phyloP scores from a whole-genome alignment of 2,329 filamentous ascomycete species.

The Aspergillus ibericus region DNA sequence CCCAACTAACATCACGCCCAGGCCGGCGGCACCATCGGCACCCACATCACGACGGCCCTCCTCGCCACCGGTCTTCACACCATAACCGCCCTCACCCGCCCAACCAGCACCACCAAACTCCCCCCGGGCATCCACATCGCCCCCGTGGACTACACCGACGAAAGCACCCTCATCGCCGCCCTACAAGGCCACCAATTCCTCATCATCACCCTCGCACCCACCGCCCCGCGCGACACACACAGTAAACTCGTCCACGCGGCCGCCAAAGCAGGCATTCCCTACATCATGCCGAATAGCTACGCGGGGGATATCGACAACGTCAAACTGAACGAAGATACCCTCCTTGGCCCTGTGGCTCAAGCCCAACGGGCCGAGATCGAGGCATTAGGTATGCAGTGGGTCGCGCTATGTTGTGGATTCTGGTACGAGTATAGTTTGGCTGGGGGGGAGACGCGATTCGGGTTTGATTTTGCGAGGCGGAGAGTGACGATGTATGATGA shows the following conservation, averaged over 20 bases:
- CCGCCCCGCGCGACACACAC: conserved; percentile 49
- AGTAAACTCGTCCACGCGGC: conserved; percentile 56
- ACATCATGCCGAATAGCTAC: conserved; percentile 56
- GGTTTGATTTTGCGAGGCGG: conserved; percentile 52
- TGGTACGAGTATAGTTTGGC: conserved; percentile 57
- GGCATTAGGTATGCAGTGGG: conserved; percentile 45
- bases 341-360: conserved; percentile 33
- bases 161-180: conserved; percentile 49
- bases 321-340: conserved; percentile 34
- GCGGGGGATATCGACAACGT: conserved; percentile 33
- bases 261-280: conserved; percentile 55
- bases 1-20: conserved; percentile 19
- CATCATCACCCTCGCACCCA: conserved; percentile 54
- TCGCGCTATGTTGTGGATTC: conserved; percentile 49
- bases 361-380: conserved; percentile 41
- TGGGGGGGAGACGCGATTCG: conserved; percentile 39
- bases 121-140: conserved; percentile 48
- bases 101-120: conserved; percentile 42
- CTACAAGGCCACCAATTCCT: conserved; percentile 58
- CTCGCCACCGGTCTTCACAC: conserved; percentile 51
- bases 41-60: conserved; percentile 35
- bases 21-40: conserved; percentile 39
- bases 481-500: conserved; percentile 55
- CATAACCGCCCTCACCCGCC: conserved; percentile 54
- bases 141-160: conserved; percentile 52